These are phyloP conservation scores for Corylus avellana DNA, from an alignment of 306 rosid genomes.

Conservation along the genomic window DNA sequence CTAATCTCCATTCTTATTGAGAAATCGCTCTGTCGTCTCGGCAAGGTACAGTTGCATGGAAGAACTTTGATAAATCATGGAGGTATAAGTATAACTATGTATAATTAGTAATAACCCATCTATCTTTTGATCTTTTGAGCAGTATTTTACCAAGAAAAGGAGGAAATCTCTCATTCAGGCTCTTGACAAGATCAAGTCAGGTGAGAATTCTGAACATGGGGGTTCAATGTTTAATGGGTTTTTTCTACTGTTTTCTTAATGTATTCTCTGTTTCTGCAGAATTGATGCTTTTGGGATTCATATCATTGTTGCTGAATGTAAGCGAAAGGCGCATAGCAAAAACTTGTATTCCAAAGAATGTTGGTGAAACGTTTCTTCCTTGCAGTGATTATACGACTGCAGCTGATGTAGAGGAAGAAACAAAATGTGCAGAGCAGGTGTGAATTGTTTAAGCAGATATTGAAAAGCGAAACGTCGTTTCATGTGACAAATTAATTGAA, in stretches of 20 bases:
- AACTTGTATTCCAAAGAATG: constrained; percentile 48
- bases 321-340: constrained; percentile 41
- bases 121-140: background rate
- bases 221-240: background rate
- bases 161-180: constrained; percentile 48
- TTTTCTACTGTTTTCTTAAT: background rate
- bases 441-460: background rate
- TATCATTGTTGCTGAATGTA: constrained; percentile 49
- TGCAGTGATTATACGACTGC: constrained; percentile 22
- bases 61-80: background rate
- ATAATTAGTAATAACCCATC: background rate
- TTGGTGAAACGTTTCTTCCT: constrained; percentile 44
- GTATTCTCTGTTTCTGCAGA: constrained; percentile 26
- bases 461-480: too few relatives aligned
- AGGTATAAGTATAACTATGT: background rate
- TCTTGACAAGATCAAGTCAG: constrained; percentile 54
- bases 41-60: constrained; percentile 26
- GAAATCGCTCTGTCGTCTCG: constrained; percentile 37
- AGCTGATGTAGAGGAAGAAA: constrained; percentile 29
- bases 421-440: constrained; percentile 46
- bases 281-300: constrained; percentile 56
- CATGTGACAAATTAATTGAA: background rate
- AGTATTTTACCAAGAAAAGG: constrained; percentile 45
- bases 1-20: constrained; percentile 47
- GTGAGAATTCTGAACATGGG: constrained; percentile 16